Evolutionary conservation across 345 rosid species (phyloP), one percentile per base, ranked within the genome.

Genomic region (Corymbia maculata): DNA sequence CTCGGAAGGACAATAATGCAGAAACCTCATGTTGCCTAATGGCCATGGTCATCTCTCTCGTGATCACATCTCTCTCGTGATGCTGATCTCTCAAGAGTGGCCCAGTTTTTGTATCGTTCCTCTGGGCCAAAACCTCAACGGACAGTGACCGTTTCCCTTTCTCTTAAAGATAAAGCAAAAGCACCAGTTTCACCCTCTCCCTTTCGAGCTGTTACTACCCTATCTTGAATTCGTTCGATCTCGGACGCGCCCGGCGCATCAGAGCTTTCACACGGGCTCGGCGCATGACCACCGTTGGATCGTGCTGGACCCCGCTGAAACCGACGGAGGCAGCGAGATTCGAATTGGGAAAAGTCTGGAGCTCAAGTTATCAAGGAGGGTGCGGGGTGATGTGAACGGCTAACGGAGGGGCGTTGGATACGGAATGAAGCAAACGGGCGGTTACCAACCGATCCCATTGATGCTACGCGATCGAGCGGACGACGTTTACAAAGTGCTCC

Each of bases 401-500:
- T 75, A 6, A 42, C 84, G 28, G 49, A 75, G 28, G 75, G 49
- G 49, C 84, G 84, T 36, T 75, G 84, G 84, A 75, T 12, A 10
- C 49, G 21, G 84, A 21, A 75, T 42, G 49, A 75, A 75, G 84
- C 84, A 75, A 42, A 21, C 84, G 14, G 84, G 84, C 26, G 84
- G 84, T 75, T 75, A 24, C 13, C 82, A 42, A 75, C 82, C 49
- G 26, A 36, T 19, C 2, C 49, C 47, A 11, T 36, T 6, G 7
- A 70, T 8, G 80, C 80, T n/a, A n/a, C 14, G 36, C 8, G 36
- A 64, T n/a, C 17, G 36, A 28, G 42, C 36, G 42, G 75, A n/a
- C 19, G 19, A n/a, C 8, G 10, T 13, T 64, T 14, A 0, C 19
- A 5, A n/a, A n/a, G 1, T 4, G 36, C 9, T 6, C 15, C 75